phyloP scores from a whole-genome alignment of 768 basidiomycete genomes.

The Trametes cinnabarina region DNA sequence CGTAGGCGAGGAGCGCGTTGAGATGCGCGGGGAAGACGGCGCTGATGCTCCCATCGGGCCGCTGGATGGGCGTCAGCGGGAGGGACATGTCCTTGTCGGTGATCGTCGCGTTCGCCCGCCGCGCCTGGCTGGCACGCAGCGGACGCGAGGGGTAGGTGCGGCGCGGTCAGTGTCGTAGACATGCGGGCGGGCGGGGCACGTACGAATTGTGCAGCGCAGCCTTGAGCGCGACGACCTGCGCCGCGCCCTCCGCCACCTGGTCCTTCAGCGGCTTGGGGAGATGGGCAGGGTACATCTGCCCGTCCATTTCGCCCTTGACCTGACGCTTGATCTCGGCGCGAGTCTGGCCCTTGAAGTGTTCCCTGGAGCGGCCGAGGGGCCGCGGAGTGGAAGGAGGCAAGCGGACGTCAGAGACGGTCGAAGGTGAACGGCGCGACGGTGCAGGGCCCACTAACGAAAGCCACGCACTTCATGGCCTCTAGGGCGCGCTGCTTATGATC shows the following conservation, averaged over 20 bases:
- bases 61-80: slow-evolving; percentile 45
- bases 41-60: slow-evolving; percentile 47
- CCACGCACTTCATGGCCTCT: background rate
- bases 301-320: slow-evolving; percentile 45
- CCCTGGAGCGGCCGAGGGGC: background rate
- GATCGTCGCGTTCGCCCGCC: slow-evolving; percentile 46
- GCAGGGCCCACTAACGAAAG: no score
- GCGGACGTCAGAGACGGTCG: background rate
- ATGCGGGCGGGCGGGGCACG: no score
- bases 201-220: slow-evolving; percentile 54
- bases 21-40: slow-evolving; percentile 49
- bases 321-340: slow-evolving; percentile 41
- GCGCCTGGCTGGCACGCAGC: slow-evolving; percentile 48
- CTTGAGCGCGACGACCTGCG: slow-evolving; percentile 43
- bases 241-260: slow-evolving; percentile 43
- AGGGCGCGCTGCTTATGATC: background rate
- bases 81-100: slow-evolving; percentile 40
- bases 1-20: slow-evolving; percentile 49
- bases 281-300: slow-evolving; percentile 43
- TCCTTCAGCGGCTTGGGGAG: slow-evolving; percentile 47
- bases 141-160: no score
- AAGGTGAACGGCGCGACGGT: no score
- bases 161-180: no score
- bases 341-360: slow-evolving; percentile 31
- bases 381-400: background rate